phyloP scores from a whole-genome alignment of 352 stramenopile genomes.

The Phytophthora nicotianae region DNA sequence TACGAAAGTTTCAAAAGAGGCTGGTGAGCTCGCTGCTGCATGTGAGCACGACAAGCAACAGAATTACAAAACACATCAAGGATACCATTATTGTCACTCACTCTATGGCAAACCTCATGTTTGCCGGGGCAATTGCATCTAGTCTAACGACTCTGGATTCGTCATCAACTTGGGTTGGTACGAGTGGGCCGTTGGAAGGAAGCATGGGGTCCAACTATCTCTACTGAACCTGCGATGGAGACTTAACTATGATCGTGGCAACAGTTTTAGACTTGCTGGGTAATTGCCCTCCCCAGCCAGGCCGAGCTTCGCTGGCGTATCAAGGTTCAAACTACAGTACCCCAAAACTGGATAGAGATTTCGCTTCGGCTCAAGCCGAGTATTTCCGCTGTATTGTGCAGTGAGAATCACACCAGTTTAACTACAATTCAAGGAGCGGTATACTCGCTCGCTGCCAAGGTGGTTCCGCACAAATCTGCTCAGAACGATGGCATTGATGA shows the following conservation, averaged over 20 bases:
- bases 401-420: constrained; percentile 26
- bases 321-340: neutral
- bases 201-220: constrained; percentile 45
- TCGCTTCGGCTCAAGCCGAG: constrained; percentile 22
- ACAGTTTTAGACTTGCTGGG: constrained; percentile 32
- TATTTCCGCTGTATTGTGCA: constrained; percentile 34
- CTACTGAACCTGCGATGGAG: constrained; percentile 36
- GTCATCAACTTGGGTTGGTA: constrained; percentile 32
- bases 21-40: neutral
- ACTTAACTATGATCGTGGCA: constrained; percentile 22
- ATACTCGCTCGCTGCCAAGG: constrained; percentile 15
- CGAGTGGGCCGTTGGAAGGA: constrained; percentile 36
- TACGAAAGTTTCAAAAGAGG: neutral
- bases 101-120: constrained; percentile 59
- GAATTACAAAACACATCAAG: constrained; percentile 31
- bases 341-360: constrained; percentile 12
- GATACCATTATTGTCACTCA: constrained; percentile 62
- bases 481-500: constrained; percentile 45
- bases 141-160: constrained; percentile 28
- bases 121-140: constrained; percentile 37
- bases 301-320: neutral
- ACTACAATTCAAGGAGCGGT: constrained; percentile 12
- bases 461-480: constrained; percentile 26
- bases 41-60: constrained; percentile 36
- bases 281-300: constrained; percentile 30